These are phyloP conservation scores for Tricholoma hemisulphureum DNA, from an alignment of 768 basidiomycete species.

Conservation along the genomic window DNA sequence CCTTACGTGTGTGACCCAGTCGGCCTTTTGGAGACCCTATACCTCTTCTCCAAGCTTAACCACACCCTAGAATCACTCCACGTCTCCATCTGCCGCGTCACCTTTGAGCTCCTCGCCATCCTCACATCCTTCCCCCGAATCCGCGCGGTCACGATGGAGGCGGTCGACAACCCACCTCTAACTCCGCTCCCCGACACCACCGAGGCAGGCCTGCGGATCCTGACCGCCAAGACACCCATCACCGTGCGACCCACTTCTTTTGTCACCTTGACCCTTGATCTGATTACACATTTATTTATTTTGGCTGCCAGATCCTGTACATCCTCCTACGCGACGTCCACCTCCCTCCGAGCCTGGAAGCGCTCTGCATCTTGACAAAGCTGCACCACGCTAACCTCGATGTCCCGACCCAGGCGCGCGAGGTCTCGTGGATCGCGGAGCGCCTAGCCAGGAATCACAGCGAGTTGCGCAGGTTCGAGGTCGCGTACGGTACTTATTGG, in stretches of 20 bases:
- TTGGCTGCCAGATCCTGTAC: slow-evolving; percentile 22
- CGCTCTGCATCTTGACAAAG: slow-evolving; percentile 22
- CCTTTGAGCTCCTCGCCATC: slow-evolving; percentile 12
- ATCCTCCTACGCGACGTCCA: slow-evolving; percentile 15
- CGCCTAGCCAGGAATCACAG: slow-evolving; percentile 19
- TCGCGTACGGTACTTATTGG: slow-evolving; percentile 32
- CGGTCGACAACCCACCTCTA: slow-evolving; percentile 8
- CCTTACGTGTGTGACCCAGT: slow-evolving; percentile 22
- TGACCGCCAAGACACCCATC: slow-evolving; percentile 4
- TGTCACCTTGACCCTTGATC: not conserved
- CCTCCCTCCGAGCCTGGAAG: slow-evolving; percentile 18
- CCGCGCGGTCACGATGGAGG: slow-evolving; percentile 7
- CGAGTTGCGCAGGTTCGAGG: slow-evolving; percentile 20
- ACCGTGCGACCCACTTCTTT: slow-evolving; percentile 2
- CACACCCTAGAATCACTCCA: slow-evolving; percentile 20
- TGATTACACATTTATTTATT: not conserved
- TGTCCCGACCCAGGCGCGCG: slow-evolving; percentile 20
- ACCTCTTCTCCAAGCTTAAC: slow-evolving; percentile 16
- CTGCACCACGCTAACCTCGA: slow-evolving; percentile 22
- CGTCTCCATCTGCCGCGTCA: slow-evolving; percentile 20
- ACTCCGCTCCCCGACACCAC: not conserved
- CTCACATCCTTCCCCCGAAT: slow-evolving; percentile 9
- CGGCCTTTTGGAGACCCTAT: slow-evolving; percentile 15
- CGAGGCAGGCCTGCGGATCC: not conserved
- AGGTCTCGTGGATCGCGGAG: slow-evolving; percentile 23